A percentile compares a stretch with the other conserved stretches of the same genome.
Conservation (phyloP, 495 filamentous ascomycete species). For the Jackrogersella multiformis region DNA sequence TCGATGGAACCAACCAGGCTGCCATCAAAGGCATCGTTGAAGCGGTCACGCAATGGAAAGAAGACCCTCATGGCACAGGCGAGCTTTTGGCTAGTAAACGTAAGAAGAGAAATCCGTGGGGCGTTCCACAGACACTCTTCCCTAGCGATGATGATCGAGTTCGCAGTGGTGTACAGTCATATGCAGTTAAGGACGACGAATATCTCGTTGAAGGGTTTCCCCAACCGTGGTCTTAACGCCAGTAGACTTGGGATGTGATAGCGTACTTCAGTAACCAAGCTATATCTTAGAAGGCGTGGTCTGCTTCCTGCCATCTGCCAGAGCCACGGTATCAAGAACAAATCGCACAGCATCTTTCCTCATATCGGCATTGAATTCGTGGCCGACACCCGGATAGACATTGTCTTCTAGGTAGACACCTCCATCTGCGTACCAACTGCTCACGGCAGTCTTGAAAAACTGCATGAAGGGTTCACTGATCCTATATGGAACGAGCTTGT, state of each 20-base stretch:
- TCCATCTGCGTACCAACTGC: slow-evolving; percentile 66
- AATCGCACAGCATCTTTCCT: slow-evolving; percentile 73
- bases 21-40: slow-evolving; percentile 52
- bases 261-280: background rate
- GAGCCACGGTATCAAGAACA: slow-evolving; percentile 61
- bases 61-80: slow-evolving; percentile 59
- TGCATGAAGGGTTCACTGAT: slow-evolving; percentile 73
- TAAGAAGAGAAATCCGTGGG: slow-evolving; percentile 59
- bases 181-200: slow-evolving; percentile 42
- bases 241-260: background rate
- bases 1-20: slow-evolving; percentile 46
- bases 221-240: slow-evolving; percentile 48
- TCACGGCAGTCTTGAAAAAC: slow-evolving; percentile 71
- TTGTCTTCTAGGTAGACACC: slow-evolving; percentile 73
- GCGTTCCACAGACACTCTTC: slow-evolving; percentile 53
- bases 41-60: slow-evolving; percentile 57
- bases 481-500: slow-evolving; percentile 86
- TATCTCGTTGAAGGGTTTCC: slow-evolving; percentile 45
- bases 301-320: slow-evolving; percentile 27
- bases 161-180: slow-evolving; percentile 48
- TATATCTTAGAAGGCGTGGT: slow-evolving; percentile 35
- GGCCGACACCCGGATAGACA: slow-evolving; percentile 75
- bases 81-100: slow-evolving; percentile 59
- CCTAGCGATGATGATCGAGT: slow-evolving; percentile 44
- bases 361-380: slow-evolving; percentile 80